phyloP scores from a whole-genome alignment of 495 filamentous ascomycete genomes.

The Lasiosphaeria hispida region DNA sequence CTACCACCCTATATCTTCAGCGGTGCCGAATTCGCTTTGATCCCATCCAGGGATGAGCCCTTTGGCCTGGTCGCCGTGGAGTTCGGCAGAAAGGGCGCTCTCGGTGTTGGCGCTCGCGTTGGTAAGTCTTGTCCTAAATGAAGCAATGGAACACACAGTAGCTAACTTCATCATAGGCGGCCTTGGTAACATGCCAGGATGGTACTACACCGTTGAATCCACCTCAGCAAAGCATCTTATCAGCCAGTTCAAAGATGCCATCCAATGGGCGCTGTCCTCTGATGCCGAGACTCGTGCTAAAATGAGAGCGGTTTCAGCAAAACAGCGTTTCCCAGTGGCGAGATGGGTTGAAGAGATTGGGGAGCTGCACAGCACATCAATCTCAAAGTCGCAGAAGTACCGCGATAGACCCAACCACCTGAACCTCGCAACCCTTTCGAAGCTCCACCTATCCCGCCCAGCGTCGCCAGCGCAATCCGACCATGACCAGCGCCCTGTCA shows the following conservation, averaged over 20 bases:
- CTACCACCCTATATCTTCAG: conserved; percentile 72
- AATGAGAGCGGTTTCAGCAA: conserved; percentile 69
- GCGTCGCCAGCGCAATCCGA: conserved; percentile 15
- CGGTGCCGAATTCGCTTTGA: conserved; percentile 73
- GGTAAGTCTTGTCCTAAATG: conserved; percentile 48
- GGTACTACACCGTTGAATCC: conserved; percentile 65
- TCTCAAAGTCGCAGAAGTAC: conserved; percentile 27
- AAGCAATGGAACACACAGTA: not conserved
- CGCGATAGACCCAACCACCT: conserved; percentile 11
- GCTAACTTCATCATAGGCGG: conserved; percentile 36
- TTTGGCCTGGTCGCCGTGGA: conserved; percentile 79
- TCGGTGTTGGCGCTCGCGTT: conserved; percentile 65
- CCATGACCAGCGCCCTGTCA: conserved; percentile 1
- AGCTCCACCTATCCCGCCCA: conserved; percentile 3
- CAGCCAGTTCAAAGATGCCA: conserved; percentile 66
- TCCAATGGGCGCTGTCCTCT: conserved; percentile 59
- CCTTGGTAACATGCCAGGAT: conserved; percentile 73
- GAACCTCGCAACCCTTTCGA: not conserved
- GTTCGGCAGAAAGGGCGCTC: conserved; percentile 74
- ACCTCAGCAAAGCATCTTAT: conserved; percentile 63
- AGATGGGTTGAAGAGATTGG: conserved; percentile 61
- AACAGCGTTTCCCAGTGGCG: conserved; percentile 68
- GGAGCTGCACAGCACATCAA: conserved; percentile 53
- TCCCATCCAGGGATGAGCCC: conserved; percentile 73
- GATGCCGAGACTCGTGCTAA: conserved; percentile 54